Evolutionary conservation across 768 basidiomycete genomes (phyloP).

Genomic region (Leucosporidium yakuticum): DNA sequence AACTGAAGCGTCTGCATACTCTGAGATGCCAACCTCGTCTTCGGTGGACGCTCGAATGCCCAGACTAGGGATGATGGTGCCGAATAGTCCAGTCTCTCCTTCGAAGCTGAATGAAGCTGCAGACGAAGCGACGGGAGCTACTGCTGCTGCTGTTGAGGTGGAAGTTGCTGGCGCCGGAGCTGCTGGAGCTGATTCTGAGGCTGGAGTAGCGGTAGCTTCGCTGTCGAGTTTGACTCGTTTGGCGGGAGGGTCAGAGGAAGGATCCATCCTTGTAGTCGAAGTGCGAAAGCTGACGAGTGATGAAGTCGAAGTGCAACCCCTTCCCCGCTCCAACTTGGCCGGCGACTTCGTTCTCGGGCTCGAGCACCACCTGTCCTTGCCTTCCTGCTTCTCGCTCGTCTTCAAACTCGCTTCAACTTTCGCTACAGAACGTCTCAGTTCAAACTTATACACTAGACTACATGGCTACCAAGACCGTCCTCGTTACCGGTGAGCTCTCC

Average conservation of each 20-base stretch:
- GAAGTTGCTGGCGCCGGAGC: not conserved
- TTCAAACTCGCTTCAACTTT: no score
- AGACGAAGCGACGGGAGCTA: not conserved
- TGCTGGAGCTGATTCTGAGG: not conserved
- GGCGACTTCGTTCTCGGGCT: no score
- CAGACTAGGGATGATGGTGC: conserved; percentile 2
- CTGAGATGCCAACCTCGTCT: conserved; percentile 80
- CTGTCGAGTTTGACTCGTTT: not conserved
- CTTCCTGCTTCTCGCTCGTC: no score
- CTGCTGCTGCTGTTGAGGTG: not conserved
- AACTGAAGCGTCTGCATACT: conserved; percentile 67
- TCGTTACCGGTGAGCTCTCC: conserved; percentile 23
- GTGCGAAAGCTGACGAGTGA: no score
- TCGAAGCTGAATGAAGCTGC: not conserved
- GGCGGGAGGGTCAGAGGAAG: not conserved
- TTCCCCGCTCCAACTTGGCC: no score
- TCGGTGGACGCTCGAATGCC: conserved; percentile 46
- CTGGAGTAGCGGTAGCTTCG: not conserved
- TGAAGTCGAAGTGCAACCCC: no score
- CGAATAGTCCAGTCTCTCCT: conserved; percentile 11
- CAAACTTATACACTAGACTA: not conserved
- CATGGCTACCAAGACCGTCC: conserved; percentile 19
- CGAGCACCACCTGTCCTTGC: no score
- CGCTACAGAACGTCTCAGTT: no score
- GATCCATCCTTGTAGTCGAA: no score